These are phyloP conservation scores for Lepidium campestre DNA, from an alignment of 441 rosid genomes.

Conservation along the genomic window DNA sequence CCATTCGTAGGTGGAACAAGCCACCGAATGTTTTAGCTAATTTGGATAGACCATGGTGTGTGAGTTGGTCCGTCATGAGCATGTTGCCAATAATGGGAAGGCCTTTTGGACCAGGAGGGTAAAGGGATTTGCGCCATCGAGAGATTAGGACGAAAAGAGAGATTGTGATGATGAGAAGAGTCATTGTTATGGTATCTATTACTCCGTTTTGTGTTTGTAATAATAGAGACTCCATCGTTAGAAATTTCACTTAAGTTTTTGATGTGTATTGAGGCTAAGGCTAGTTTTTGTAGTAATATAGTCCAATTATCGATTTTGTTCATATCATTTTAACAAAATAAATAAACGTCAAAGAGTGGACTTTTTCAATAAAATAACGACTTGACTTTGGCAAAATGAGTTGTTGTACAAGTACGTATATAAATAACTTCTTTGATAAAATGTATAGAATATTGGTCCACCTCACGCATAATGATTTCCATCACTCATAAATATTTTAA, in stretches of 20 bases:
- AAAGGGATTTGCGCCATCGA: constrained; percentile 35
- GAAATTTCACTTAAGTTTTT: background rate
- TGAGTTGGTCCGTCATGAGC: constrained; percentile 77
- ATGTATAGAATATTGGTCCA: background rate
- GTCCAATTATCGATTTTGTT: background rate
- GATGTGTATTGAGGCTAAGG: background rate
- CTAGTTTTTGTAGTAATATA: constrained; percentile 6
- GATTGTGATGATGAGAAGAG: constrained; percentile 25
- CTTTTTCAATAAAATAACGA: background rate
- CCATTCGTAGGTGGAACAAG: constrained; percentile 66
- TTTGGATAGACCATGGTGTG: constrained; percentile 74
- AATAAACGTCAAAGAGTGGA: background rate
- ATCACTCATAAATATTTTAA: background rate
- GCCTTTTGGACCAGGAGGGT: constrained; percentile 85
- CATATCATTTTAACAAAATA: background rate
- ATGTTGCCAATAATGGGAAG: constrained; percentile 79
- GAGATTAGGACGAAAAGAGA: constrained; percentile 35
- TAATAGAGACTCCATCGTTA: constrained; percentile 35
- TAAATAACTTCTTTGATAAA: too few species aligned
- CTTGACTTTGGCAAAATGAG: constrained; percentile 12
- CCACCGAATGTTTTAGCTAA: constrained; percentile 68
- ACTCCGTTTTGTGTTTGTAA: constrained; percentile 31
- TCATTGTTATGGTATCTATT: constrained; percentile 10
- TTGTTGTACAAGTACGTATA: too few species aligned
- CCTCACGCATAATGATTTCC: background rate